Evolutionary conservation across 805 yeast species (phyloP).

Genomic region (Yarrowia porcina): DNA sequence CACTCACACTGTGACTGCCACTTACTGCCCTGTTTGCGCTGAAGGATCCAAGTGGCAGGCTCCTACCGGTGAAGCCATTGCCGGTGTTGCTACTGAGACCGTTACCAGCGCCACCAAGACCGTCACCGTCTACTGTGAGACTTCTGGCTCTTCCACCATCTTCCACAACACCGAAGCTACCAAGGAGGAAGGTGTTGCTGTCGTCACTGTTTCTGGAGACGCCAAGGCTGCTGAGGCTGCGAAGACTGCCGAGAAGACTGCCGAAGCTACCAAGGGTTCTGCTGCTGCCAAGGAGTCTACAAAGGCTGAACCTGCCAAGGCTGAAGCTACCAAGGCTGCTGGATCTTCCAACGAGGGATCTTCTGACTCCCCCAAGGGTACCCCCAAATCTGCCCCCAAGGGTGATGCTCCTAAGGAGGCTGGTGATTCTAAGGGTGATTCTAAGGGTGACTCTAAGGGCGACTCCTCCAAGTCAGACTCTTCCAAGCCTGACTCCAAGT

Average conservation of each 20-base stretch:
- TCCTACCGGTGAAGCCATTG: neutral
- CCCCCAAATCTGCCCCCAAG: neutral
- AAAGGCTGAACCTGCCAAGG: neutral
- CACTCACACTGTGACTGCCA: neutral
- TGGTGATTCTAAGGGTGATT: neutral
- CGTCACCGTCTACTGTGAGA: neutral
- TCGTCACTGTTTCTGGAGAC: neutral
- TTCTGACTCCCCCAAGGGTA: neutral
- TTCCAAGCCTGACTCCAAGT: neutral
- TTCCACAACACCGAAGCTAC: neutral
- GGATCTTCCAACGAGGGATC: neutral
- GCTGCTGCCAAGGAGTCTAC: neutral
- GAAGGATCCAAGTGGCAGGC: neutral
- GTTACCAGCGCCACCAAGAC: slow-evolving; percentile 1
- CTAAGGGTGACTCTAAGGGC: no score
- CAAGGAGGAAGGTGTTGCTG: neutral
- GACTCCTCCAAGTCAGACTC: neutral
- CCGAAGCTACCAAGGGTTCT: neutral
- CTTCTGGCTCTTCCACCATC: neutral
- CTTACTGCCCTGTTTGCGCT: neutral
- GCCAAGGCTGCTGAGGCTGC: neutral
- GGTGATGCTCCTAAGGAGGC: neutral
- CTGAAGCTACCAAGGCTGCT: neutral
- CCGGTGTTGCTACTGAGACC: neutral
- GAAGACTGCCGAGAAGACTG: neutral